Evolutionary conservation across 768 basidiomycete genomes (phyloP).

Genomic region (Rhodosporidiobolus odoratus): DNA sequence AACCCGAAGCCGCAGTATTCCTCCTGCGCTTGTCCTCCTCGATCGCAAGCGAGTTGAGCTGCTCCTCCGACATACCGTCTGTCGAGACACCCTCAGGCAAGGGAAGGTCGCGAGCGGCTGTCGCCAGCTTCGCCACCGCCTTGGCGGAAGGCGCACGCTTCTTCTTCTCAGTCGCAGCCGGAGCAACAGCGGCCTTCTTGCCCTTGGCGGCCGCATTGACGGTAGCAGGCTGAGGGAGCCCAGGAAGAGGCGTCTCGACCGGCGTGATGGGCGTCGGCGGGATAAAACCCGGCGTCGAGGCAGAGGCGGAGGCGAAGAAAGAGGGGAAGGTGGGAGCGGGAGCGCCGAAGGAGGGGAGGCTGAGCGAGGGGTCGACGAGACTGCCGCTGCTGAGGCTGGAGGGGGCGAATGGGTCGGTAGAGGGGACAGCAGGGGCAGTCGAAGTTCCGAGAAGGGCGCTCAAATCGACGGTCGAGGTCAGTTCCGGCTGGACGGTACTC

Average conservation of each 20-base stretch:
- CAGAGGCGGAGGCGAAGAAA: constrained; percentile 10
- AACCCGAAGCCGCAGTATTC: constrained; percentile 79
- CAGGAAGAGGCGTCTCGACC: constrained; percentile 36
- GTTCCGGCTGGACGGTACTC: not conserved
- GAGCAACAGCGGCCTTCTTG: constrained; percentile 37
- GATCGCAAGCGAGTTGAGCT: constrained; percentile 49
- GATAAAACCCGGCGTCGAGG: constrained; percentile 26
- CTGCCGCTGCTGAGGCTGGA: constrained; percentile 16
- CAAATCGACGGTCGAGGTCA: constrained; percentile 15
- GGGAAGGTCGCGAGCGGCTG: not conserved
- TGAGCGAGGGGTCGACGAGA: constrained; percentile 32
- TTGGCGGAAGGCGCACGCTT: constrained; percentile 35
- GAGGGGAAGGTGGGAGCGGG: constrained; percentile 12
- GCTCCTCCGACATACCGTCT: constrained; percentile 26
- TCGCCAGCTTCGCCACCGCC: not conserved
- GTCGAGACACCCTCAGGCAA: constrained; percentile 26
- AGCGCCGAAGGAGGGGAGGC: constrained; percentile 14
- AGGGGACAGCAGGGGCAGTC: not conserved
- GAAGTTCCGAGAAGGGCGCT: constrained; percentile 10
- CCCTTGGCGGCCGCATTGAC: not conserved
- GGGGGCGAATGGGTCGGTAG: constrained; percentile 8
- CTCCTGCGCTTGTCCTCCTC: constrained; percentile 87
- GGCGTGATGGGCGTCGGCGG: constrained; percentile 39
- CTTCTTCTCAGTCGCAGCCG: constrained; percentile 40
- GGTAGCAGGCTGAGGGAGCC: constrained; percentile 36